Conservation (phyloP, 345 rosid species). For the Garcia nutans region DNA sequence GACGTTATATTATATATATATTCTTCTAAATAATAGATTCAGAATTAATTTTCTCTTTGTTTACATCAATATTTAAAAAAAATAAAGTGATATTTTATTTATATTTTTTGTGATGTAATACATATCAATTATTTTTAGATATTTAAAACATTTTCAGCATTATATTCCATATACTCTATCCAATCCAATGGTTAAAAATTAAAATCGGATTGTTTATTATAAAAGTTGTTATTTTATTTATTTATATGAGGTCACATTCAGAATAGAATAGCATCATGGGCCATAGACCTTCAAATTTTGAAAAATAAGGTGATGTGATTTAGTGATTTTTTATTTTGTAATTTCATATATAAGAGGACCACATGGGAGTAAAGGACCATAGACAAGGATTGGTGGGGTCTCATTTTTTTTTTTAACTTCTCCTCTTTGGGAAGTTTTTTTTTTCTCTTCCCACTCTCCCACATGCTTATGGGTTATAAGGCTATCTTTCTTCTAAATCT, state of each 20-base stretch:
- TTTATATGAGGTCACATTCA: conserved; percentile 15
- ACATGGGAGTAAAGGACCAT: conserved; percentile 20
- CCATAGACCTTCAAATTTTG: conserved; percentile 18
- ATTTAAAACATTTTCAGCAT: neutral
- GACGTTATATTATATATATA: no score
- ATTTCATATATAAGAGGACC: neutral
- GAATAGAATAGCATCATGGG: neutral
- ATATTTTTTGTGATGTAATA: neutral
- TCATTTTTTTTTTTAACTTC: neutral
- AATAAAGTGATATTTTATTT: no score
- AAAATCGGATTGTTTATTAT: neutral
- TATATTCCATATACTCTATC: neutral
- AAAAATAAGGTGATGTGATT: conserved; percentile 14
- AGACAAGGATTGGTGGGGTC: conserved; percentile 26
- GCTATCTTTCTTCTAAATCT: no score
- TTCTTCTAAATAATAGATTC: no score
- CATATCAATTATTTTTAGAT: neutral
- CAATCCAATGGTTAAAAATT: neutral
- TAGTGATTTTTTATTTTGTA: neutral
- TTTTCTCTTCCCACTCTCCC: conserved; percentile 19
- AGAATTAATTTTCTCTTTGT: no score
- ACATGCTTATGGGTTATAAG: neutral
- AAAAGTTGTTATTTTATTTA: neutral
- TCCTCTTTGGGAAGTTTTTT: conserved; percentile 22
- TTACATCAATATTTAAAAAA: no score